Percentiles rank a stretch among this genome's conserved stretches.
These are phyloP conservation scores for Yarrowia phangngaensis DNA, from an alignment of 805 yeast genomes.

Conservation along the genomic window DNA sequence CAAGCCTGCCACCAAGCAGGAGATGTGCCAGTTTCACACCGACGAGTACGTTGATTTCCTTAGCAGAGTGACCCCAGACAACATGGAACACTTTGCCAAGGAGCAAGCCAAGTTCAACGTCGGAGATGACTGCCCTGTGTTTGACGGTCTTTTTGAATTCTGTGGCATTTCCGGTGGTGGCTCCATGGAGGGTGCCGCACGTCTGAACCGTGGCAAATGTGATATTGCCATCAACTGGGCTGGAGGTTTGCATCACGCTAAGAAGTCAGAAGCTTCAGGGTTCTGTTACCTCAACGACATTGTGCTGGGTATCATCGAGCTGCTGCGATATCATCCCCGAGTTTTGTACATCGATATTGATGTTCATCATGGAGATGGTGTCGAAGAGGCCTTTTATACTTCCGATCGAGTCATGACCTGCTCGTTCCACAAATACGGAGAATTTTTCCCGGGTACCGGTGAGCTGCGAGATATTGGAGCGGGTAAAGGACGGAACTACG, in stretches of 20 bases:
- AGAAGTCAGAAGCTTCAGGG: constrained; percentile 89
- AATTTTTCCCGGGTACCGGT: constrained; percentile 97
- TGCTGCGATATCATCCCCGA: constrained; percentile 83
- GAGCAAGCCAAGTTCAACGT: constrained; percentile 91
- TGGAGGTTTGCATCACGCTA: constrained; percentile 96
- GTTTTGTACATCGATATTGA: constrained; percentile 93
- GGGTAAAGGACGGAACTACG: constrained; percentile 82
- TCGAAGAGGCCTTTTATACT: constrained; percentile 92
- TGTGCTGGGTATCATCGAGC: constrained; percentile 79
- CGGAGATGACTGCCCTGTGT: constrained; percentile 94
- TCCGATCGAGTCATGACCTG: constrained; percentile 96
- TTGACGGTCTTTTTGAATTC: constrained; percentile 91
- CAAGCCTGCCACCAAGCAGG: constrained; percentile 95
- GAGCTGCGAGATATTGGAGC: constrained; percentile 84
- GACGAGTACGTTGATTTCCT: constrained; percentile 95
- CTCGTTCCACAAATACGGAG: constrained; percentile 93
- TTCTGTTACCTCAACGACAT: constrained; percentile 95
- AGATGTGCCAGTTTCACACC: constrained; percentile 97
- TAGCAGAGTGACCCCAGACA: constrained; percentile 87
- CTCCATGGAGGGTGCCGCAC: constrained; percentile 78
- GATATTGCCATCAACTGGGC: constrained; percentile 96
- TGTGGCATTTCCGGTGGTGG: constrained; percentile 90
- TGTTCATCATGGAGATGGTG: constrained; percentile 97
- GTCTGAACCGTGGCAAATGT: constrained; percentile 77
- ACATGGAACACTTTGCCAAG: constrained; percentile 76